A percentile compares a stretch with the other conserved stretches of the same genome.
These are phyloP conservation scores for Kernera saxatilis DNA, from an alignment of 345 rosid genomes.

Conservation along the genomic window DNA sequence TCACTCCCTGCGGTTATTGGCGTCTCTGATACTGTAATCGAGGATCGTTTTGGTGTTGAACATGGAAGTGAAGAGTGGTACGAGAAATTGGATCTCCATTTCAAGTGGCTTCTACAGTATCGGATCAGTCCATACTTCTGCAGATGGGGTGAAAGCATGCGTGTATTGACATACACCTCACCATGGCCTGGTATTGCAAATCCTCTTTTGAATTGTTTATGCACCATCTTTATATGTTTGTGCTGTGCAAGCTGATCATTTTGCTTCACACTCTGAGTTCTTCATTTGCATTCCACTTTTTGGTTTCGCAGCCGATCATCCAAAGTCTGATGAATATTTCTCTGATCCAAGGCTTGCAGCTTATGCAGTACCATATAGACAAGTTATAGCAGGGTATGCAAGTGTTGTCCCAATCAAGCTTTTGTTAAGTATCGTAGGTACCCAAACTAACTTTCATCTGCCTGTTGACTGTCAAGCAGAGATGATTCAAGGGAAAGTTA, in stretches of 20 bases:
- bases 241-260: neutral
- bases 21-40: slow-evolving; percentile 95
- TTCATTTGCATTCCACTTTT: slow-evolving; percentile 1
- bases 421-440: slow-evolving; percentile 26
- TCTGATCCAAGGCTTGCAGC: slow-evolving; percentile 91
- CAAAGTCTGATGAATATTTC: slow-evolving; percentile 78
- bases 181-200: slow-evolving; percentile 88
- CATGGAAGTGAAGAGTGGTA: slow-evolving; percentile 89
- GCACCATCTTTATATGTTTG: neutral
- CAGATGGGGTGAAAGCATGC: slow-evolving; percentile 93
- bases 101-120: slow-evolving; percentile 92
- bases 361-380: slow-evolving; percentile 82
- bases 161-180: slow-evolving; percentile 85
- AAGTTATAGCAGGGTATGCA: slow-evolving; percentile 56
- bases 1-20: slow-evolving; percentile 98
- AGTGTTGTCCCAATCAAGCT: slow-evolving; percentile 28
- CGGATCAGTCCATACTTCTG: slow-evolving; percentile 95
- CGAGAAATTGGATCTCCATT: slow-evolving; percentile 68
- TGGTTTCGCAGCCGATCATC: slow-evolving; percentile 70
- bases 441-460: slow-evolving; percentile 30
- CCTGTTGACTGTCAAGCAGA: slow-evolving; percentile 48
- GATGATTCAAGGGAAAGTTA: slow-evolving; percentile 56
- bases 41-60: slow-evolving; percentile 87
- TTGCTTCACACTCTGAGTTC: slow-evolving; percentile 12
- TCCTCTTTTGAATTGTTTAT: neutral